These are phyloP conservation scores for Mucor racemosus DNA, from an alignment of 371 early-diverging fungal genomes.

Conservation along the genomic window DNA sequence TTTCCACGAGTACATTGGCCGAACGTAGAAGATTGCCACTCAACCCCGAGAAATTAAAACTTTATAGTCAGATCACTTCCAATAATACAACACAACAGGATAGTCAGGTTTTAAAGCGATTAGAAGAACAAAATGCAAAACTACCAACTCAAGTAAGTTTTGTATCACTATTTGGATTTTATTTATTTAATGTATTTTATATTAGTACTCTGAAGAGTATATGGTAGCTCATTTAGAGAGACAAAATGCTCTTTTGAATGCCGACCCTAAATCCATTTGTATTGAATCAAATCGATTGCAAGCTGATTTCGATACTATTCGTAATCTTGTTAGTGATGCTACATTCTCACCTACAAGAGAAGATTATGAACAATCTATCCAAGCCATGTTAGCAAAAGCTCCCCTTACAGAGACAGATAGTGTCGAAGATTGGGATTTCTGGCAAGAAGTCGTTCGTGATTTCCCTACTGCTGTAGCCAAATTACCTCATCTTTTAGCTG, in stretches of 20 bases:
- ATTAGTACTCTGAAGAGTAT: constrained; percentile 60
- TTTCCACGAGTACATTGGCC: constrained; percentile 28
- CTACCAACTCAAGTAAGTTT: constrained; percentile 50
- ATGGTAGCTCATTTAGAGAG: constrained; percentile 61
- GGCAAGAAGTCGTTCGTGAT: constrained; percentile 88
- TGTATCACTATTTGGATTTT: background rate
- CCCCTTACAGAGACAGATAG: constrained; percentile 5
- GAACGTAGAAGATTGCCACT: constrained; percentile 28
- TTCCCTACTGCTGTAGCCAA: constrained; percentile 71
- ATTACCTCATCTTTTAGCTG: constrained; percentile 64
- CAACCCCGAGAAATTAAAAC: constrained; percentile 25
- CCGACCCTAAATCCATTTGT: constrained; percentile 64
- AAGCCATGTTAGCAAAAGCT: constrained; percentile 25
- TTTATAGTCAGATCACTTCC: constrained; percentile 12
- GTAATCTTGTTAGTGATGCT: constrained; percentile 51
- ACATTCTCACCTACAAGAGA: constrained; percentile 36
- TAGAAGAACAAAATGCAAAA: constrained; percentile 50
- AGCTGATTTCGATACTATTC: constrained; percentile 59
- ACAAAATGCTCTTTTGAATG: constrained; percentile 62
- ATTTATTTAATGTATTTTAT: background rate
- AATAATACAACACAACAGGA: background rate
- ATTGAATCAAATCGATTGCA: constrained; percentile 63
- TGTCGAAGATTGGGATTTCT: constrained; percentile 84
- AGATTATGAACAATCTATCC: constrained; percentile 29
- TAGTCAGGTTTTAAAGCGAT: constrained; percentile 32